Base-by-base conservation (phyloP, 805 yeast species). In the Blastobotrys peoriensis region DNA sequence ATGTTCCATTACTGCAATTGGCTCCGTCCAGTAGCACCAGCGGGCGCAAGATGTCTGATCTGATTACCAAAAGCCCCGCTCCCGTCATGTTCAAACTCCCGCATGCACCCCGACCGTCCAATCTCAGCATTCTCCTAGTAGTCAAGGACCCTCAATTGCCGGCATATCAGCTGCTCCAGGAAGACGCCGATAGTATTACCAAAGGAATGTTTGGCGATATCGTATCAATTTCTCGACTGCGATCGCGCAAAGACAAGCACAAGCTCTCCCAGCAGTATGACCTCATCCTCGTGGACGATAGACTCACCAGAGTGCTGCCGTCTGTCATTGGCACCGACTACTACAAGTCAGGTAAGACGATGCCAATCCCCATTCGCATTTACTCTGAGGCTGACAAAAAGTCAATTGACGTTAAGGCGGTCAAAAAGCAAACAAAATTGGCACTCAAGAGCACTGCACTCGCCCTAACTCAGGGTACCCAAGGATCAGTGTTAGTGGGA, bases 81-180 rank as follows among this genome's bases (percentile, higher is more conserved):
- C 59, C 59, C 3, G 36, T 46, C 15, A 34, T 55, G 40, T 35
- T 55, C 23, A 40, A 46, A 5, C 30, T 56, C 10, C 55, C 53
- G 15, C 54, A 56, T 28, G 25, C 48, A 25, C 27, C 51, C 21
- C 45, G 48, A 27, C 47, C 49, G n/a, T 33, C 47, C 13, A 46
- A 44, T 15, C 48, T 42, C 33, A 43, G 46, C 15, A 49, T 50
- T 16, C 45, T 52, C 30, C 66, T 86, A 16, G 71, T 86, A 10
- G 82, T 91, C 5, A 84, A 82, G 51, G 93, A 86, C 56, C 89
- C 91, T 1, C 75, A 81, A 3, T 67, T 74, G 3, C 68, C 70
- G 4, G 84, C 78, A 54, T 67, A 79, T 28, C 68, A 67, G 8
- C 68, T 71, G 3, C 59, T 84, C 3, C 66, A 70, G 4, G 65